Conservation (phyloP, 805 yeast species). For the Suhomyces pyralidae region DNA sequence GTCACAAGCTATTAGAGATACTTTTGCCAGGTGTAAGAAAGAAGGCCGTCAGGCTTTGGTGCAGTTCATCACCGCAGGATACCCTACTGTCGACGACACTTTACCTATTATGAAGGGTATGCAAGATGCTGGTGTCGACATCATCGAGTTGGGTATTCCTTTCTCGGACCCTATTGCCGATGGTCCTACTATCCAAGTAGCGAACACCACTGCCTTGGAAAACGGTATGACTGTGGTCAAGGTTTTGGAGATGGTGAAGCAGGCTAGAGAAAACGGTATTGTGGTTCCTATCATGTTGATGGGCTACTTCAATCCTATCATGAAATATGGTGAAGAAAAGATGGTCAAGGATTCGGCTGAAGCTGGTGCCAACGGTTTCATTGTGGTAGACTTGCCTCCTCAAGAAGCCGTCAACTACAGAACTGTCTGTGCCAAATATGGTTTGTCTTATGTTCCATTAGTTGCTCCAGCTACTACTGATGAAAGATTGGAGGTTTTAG, state of each 20-base stretch:
- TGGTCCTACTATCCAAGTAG: constrained; percentile 93
- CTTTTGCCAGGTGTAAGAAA: constrained; percentile 56
- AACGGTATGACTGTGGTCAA: constrained; percentile 74
- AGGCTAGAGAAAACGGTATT: constrained; percentile 81
- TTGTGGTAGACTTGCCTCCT: constrained; percentile 95
- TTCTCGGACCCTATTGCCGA: constrained; percentile 98
- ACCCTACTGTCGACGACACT: constrained; percentile 84
- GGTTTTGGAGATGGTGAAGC: constrained; percentile 66
- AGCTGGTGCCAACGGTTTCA: constrained; percentile 94
- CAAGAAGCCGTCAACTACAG: constrained; percentile 93
- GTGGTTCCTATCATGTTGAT: constrained; percentile 85
- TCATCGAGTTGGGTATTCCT: constrained; percentile 93
- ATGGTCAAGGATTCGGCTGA: constrained; percentile 72
- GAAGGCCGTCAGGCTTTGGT: constrained; percentile 84
- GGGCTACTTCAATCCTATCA: constrained; percentile 97
- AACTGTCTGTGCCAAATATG: constrained; percentile 60
- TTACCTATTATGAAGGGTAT: constrained; percentile 80
- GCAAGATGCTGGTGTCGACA: constrained; percentile 94
- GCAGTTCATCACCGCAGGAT: constrained; percentile 93
- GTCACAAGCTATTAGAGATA: constrained; percentile 56
- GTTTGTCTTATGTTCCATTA: constrained; percentile 83
- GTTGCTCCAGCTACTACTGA: constrained; percentile 97
- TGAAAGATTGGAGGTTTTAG: constrained; percentile 73
- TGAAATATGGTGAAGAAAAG: constrained; percentile 84
- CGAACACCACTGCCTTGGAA: constrained; percentile 76